These are phyloP conservation scores for Neopestalotiopsis sp. DNA, from an alignment of 2,329 filamentous ascomycete species.

Conservation along the genomic window DNA sequence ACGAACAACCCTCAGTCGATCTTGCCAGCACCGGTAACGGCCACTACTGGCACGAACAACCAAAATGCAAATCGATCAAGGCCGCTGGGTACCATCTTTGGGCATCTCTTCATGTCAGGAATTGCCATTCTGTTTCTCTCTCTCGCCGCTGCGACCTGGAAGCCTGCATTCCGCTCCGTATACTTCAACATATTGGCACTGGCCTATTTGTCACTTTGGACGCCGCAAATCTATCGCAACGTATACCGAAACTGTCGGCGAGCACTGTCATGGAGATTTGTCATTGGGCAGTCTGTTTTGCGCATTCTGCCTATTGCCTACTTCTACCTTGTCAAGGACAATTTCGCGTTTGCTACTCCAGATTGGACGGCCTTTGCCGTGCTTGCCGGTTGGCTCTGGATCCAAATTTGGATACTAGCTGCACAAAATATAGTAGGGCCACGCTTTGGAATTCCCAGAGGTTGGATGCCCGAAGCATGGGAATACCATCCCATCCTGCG, in stretches of 20 bases:
- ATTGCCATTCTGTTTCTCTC: conserved; percentile 62
- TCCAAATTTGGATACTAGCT: conserved; percentile 79
- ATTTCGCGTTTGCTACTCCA: conserved; percentile 78
- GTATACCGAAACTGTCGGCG: conserved; percentile 88
- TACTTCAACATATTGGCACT: conserved; percentile 71
- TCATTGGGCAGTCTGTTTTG: conserved; percentile 80
- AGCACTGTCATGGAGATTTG: conserved; percentile 90
- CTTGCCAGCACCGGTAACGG: conserved; percentile 33
- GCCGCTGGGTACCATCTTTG: conserved; percentile 60
- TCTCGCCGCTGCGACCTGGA: conserved; percentile 66
- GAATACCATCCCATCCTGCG: conserved; percentile 93
- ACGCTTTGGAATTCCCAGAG: conserved; percentile 78
- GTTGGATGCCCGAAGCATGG: conserved; percentile 77
- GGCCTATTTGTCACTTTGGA: conserved; percentile 87
- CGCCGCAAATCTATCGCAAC: conserved; percentile 91
- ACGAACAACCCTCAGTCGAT: conserved; percentile 32
- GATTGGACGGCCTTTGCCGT: conserved; percentile 69
- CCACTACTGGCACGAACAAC: conserved; percentile 31
- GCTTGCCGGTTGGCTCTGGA: conserved; percentile 81
- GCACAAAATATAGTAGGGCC: conserved; percentile 87
- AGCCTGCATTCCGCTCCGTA: conserved; percentile 55
- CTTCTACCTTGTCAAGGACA: conserved; percentile 79
- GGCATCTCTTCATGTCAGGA: conserved; percentile 61
- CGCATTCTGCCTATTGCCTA: conserved; percentile 83
- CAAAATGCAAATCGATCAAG: conserved; percentile 30